Evolutionary conservation across 805 yeast genomes (phyloP).

Genomic region (Pichia cabralensis): DNA sequence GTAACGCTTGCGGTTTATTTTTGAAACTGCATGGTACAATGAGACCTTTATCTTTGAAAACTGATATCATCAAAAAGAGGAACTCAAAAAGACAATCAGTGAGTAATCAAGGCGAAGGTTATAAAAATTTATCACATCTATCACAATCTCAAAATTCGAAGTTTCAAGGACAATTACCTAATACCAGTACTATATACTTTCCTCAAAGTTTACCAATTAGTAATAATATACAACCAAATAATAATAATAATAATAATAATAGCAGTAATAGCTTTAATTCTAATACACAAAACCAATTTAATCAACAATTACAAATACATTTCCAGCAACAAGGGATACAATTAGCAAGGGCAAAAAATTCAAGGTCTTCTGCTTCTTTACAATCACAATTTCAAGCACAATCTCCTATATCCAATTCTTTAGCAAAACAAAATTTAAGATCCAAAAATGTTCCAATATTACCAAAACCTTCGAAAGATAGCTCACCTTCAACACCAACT

Average conservation of each 20-base stretch:
- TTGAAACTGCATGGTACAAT: conserved; percentile 53
- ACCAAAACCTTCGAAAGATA: conserved; percentile 23
- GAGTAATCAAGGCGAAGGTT: conserved; percentile 12
- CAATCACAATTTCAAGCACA: conserved; percentile 2
- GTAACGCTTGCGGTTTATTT: conserved; percentile 58
- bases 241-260: no score
- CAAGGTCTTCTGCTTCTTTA: not conserved
- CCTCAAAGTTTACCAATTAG: conserved; percentile 5
- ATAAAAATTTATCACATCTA: conserved; percentile 8
- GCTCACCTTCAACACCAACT: conserved; percentile 19
- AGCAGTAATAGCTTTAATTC: not conserved
- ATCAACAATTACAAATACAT: conserved; percentile 1
- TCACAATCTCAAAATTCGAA: conserved; percentile 2
- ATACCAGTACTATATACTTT: not conserved
- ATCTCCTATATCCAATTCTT: not conserved
- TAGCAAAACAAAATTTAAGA: conserved; percentile 4
- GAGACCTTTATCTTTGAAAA: conserved; percentile 44
- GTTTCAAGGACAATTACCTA: conserved; percentile 1
- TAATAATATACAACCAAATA: not conserved
- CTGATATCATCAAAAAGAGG: conserved; percentile 68
- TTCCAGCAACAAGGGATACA: conserved; percentile 6
- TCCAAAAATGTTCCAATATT: conserved; percentile 26
- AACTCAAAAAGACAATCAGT: conserved; percentile 33
- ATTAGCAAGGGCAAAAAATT: not conserved
- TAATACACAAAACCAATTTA: conserved; percentile 3